These are phyloP conservation scores for Prunus davidiana DNA, from an alignment of 306 rosid species.

Conservation along the genomic window DNA sequence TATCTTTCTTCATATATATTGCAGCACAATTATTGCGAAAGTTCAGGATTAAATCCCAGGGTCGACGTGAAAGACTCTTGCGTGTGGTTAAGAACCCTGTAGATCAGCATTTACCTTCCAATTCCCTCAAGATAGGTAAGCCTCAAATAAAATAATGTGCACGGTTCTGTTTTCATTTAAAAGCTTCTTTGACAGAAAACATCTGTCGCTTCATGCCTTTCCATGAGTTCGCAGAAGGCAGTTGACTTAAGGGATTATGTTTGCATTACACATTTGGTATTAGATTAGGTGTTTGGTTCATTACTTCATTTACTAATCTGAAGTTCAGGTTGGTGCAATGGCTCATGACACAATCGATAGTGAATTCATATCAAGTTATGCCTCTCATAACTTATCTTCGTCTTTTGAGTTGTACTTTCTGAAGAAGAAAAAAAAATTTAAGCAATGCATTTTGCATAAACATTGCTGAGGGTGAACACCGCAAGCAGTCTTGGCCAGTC, in stretches of 20 bases:
- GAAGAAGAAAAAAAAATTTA: no score
- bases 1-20: background rate
- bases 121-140: constrained; percentile 17
- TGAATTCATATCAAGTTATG: background rate
- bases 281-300: background rate
- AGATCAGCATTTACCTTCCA: constrained; percentile 7
- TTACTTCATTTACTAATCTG: background rate
- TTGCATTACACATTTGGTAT: background rate
- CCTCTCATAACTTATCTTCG: background rate
- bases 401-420: no score
- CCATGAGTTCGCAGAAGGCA: constrained; percentile 2
- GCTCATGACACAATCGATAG: background rate
- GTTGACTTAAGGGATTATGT: background rate
- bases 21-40: constrained; percentile 16
- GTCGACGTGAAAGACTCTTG: constrained; percentile 8
- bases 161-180: background rate
- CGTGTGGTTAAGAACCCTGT: constrained; percentile 10
- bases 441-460: no score
- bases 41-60: constrained; percentile 9
- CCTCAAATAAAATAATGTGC: background rate
- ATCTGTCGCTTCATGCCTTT: constrained; percentile 1
- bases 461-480: no score
- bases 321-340: background rate
- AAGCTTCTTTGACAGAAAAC: background rate
- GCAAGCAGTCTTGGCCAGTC: background rate